Conservation (phyloP, 768 basidiomycete species). For the Daedaleopsis nitida region DNA sequence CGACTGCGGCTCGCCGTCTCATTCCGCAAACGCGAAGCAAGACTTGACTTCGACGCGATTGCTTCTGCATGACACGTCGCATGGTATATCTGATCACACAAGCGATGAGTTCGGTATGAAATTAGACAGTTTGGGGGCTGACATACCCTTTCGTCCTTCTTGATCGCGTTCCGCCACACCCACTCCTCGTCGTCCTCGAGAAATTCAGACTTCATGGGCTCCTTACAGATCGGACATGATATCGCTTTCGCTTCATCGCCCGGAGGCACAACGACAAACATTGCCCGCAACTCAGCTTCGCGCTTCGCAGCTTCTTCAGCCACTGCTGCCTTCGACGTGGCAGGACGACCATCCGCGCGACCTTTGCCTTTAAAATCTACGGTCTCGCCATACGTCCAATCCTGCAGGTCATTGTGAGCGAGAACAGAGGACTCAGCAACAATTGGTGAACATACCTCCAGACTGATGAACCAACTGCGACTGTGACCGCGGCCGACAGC, state of each 20-base stretch:
- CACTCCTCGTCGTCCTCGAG: conserved; percentile 96
- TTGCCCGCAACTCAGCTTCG: conserved; percentile 73
- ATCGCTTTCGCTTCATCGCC: conserved; percentile 83
- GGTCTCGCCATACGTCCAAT: conserved; percentile 80
- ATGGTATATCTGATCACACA: conserved; percentile 73
- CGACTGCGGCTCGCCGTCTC: conserved; percentile 63
- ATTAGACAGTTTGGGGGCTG: neutral
- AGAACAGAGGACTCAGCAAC: conserved; percentile 1
- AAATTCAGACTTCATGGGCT: conserved; percentile 87
- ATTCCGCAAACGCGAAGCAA: conserved; percentile 69
- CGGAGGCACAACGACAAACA: conserved; percentile 87
- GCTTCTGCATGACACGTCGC: conserved; percentile 94
- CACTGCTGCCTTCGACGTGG: conserved; percentile 58
- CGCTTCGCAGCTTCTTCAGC: conserved; percentile 69
- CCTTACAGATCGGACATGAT: conserved; percentile 97
- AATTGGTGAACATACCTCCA: conserved; percentile 60
- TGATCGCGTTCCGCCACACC: conserved; percentile 93
- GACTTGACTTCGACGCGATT: conserved; percentile 57
- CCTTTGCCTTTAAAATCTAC: conserved; percentile 70
- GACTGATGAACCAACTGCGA: conserved; percentile 84
- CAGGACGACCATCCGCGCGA: conserved; percentile 53
- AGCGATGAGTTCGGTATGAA: conserved; percentile 3
- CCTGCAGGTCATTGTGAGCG: conserved; percentile 48
- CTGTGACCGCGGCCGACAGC: conserved; percentile 83
- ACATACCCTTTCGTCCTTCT: conserved; percentile 79